These are phyloP conservation scores for Claviceps africana DNA, from an alignment of 2,329 filamentous ascomycete genomes.

Conservation along the genomic window DNA sequence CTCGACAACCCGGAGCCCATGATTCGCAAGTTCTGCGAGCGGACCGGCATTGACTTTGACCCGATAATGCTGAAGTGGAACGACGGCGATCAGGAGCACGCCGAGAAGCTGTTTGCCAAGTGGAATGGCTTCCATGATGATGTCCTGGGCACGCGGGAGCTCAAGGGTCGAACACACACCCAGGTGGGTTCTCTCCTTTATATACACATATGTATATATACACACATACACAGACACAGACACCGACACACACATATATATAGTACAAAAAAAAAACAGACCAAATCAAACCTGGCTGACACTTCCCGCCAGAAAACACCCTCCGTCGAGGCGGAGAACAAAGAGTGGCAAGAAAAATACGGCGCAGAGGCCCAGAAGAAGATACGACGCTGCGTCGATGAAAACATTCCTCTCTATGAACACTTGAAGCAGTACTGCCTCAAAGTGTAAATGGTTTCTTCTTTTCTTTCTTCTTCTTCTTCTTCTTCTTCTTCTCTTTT, in stretches of 20 bases:
- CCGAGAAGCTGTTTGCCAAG: conserved; percentile 73
- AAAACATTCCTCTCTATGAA: conserved; percentile 62
- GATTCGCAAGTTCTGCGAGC: conserved; percentile 67
- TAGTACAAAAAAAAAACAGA: not conserved
- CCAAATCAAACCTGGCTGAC: not conserved
- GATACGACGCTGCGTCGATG: conserved; percentile 57
- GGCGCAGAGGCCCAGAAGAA: conserved; percentile 55
- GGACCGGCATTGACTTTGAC: conserved; percentile 62
- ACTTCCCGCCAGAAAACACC: conserved; percentile 37
- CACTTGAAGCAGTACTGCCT: conserved; percentile 69
- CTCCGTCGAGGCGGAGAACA: conserved; percentile 51
- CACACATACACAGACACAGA: no score
- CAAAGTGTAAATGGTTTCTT: conserved; percentile 30
- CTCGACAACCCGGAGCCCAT: conserved; percentile 69
- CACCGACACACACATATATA: no score
- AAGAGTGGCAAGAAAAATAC: conserved; percentile 61
- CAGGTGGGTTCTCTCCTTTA: conserved; percentile 29
- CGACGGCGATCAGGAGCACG: conserved; percentile 57
- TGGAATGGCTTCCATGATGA: conserved; percentile 97
- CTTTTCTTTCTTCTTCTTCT: no score
- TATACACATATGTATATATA: not conserved
- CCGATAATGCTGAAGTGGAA: conserved; percentile 77
- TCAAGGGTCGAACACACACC: conserved; percentile 55
- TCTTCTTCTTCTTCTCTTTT: no score
- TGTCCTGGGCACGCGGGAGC: conserved; percentile 65